Evolutionary conservation across 2,329 filamentous ascomycete genomes (phyloP), one percentile per base, ranked within the genome.

Genomic region (Diplodia corticola): DNA sequence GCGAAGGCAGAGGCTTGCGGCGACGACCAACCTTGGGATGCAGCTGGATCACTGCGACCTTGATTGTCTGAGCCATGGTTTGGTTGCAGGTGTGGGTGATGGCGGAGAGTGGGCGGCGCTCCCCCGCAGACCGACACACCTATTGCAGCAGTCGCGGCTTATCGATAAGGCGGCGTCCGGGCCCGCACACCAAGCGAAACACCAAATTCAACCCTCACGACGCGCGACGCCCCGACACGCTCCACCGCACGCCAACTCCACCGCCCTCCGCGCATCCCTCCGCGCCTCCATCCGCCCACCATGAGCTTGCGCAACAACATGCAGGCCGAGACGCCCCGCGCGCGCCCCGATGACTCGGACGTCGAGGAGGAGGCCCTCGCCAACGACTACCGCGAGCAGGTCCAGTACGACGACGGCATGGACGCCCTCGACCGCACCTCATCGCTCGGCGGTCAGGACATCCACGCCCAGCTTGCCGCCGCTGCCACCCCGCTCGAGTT

Each of bases 401-500:
- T 97, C 73, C 92, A 95, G 79, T 97, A 94, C 76, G 92, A 96
- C 75, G 93, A 93, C 77, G 89, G 89, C 73, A 88, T 93, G 81
- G 89, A 89, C 70, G 91, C 96, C 72, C 82, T 96, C 73, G 93
- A 94, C 79, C 87, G 88, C 78, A 88, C 88, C 73, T 74, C 74
- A 37, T 81, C 81, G 37, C 72, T 80, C 74, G 88, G 88, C 79
- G 91, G 92, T 80, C 92, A 96, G 80, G 95, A 98, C 77, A 92
- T 99, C 75, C 93, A 98, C 83, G 90, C 92, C 69, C 91, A 95
- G 79, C 86, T 99, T 70, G 89, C 89, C 70, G 92, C 93, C 71
- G 95, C 95, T 68, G 95, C 95, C 70, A 94, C 95, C 75, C 95
- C 95, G 61, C 86, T 99, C 71, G 95, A 99, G 79, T 98, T 96